These are phyloP conservation scores for Sphagnum fallax DNA, from an alignment of 228 moss, liverwort and hornwort species.

Conservation along the genomic window DNA sequence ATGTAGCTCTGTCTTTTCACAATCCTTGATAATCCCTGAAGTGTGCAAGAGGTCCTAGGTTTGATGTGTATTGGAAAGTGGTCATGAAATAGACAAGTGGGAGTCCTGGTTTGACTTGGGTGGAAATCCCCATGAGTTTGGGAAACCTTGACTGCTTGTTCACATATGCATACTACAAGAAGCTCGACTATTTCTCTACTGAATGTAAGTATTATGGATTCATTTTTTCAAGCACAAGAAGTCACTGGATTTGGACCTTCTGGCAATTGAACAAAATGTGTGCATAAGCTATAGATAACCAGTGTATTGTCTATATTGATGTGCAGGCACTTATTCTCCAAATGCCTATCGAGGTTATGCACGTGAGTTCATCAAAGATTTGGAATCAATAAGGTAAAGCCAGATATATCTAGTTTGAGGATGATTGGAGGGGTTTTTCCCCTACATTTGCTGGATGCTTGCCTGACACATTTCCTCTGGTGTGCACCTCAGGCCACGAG, in stretches of 20 bases:
- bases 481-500: slow-evolving; percentile 47
- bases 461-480: no score
- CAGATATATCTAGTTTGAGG: no score
- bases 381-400: slow-evolving; percentile 73
- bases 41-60: no score
- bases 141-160: slow-evolving; percentile 33
- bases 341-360: slow-evolving; percentile 94
- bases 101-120: not conserved
- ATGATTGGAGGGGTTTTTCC: no score
- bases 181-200: slow-evolving; percentile 95
- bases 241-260: not conserved
- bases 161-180: slow-evolving; percentile 99
- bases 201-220: slow-evolving; percentile 60
- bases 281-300: no score
- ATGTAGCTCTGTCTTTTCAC: no score
- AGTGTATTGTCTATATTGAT: not conserved
- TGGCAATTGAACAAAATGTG: no score
- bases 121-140: not conserved
- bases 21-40: no score
- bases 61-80: not conserved
- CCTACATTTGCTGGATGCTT: no score
- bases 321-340: slow-evolving; percentile 89
- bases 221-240: not conserved
- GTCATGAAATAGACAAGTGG: not conserved
- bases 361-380: slow-evolving; percentile 89